phyloP scores from a whole-genome alignment of 345 rosid genomes.

The Salix purpurea region DNA sequence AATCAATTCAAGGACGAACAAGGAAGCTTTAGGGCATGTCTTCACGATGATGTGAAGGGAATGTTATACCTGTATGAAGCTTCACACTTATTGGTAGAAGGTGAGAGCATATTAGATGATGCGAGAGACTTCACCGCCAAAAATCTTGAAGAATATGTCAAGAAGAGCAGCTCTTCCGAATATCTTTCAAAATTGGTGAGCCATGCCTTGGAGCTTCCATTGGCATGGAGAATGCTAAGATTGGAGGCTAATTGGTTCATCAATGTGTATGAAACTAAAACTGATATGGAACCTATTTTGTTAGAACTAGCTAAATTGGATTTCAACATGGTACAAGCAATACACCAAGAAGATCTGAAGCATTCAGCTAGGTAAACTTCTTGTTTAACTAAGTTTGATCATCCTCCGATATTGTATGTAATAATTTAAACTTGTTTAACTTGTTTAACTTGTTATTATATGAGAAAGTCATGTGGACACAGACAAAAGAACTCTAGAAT shows the following conservation, averaged over 20 bases:
- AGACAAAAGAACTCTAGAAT: too few species aligned
- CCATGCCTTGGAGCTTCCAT: slow-evolving; percentile 38
- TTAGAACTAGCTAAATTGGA: slow-evolving; percentile 34
- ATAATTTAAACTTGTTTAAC: too few species aligned
- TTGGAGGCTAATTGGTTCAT: slow-evolving; percentile 38
- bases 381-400: too few species aligned
- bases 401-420: too few species aligned
- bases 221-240: slow-evolving; percentile 26
- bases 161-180: neutral
- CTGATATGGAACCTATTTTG: slow-evolving; percentile 17
- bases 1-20: slow-evolving; percentile 12
- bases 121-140: slow-evolving; percentile 16
- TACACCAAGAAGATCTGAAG: slow-evolving; percentile 36
- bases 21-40: slow-evolving; percentile 7
- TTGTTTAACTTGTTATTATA: too few species aligned
- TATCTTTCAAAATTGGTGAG: slow-evolving; percentile 17
- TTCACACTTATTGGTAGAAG: slow-evolving; percentile 21
- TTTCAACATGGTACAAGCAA: slow-evolving; percentile 29
- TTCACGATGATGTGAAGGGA: slow-evolving; percentile 20
- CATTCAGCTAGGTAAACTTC: slow-evolving; percentile 17
- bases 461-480: too few species aligned
- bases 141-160: slow-evolving; percentile 19
- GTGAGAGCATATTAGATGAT: slow-evolving; percentile 26
- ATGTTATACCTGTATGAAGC: slow-evolving; percentile 36
- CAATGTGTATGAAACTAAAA: slow-evolving; percentile 19